Base-by-base conservation (phyloP, 176 grass and related monocot genomes). In the Tillandsia leiboldiana region DNA sequence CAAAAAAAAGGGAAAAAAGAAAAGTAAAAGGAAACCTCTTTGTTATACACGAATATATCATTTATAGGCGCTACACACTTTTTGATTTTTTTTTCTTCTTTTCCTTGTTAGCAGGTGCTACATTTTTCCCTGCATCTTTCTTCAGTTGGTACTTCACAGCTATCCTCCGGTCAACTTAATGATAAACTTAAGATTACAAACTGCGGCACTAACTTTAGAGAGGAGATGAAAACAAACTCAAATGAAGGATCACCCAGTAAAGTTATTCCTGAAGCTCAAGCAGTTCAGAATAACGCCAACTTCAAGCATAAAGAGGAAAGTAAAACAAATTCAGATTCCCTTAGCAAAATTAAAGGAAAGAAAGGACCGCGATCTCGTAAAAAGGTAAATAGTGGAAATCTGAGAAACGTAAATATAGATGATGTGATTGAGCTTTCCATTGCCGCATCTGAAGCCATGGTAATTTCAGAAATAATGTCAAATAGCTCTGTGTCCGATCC, bases 381-480 rank as follows among this genome's bases (percentile, higher is more conserved):
- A 66, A 84, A 81, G 63, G 14, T 59, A 22, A 72, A 87, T 81
- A 28, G 65, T 76, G 50, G 49, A 56, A 84, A 81, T 15, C 81
- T 91, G 70, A 63, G 78, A 14, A 72, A 83, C 26, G 75, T 70
- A 72, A 88, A 83, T 69, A 72, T 84, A 57, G 63, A 76, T 65
- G 86, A 85, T 72, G 86, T 88, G 22, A 68, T 91, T 82, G 86
- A 96, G 66, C 83, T 96, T 75, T 91, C 85, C 61, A 78, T 96
- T 73, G 78, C 88, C 80, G 92, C 92, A 50, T 96, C 92, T 79
- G 92, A 96, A 82, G 92, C 92, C 70, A 84, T 96, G 72, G 81
- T 87, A 50, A 91, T 96, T 76, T 73, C 83, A 76, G 88, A 96
- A 70, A 70, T 89, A 70, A 65, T 86, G 65, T 70, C 66, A 63